phyloP scores from a whole-genome alignment of 805 yeast species.

The Metschnikowia lunata region DNA sequence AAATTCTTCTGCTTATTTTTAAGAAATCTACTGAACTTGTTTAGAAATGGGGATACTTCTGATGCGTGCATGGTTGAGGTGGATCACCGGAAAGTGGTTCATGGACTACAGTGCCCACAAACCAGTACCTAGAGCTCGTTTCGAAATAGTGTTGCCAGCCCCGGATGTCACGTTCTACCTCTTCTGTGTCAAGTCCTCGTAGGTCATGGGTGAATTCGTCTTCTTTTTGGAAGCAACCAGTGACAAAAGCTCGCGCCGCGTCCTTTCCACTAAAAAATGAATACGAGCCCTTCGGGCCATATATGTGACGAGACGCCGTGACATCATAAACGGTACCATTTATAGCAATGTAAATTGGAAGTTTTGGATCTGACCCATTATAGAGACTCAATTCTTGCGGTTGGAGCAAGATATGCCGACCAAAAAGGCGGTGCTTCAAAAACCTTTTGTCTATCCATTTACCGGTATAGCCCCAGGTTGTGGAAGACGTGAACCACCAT shows the following conservation, averaged over 20 bases:
- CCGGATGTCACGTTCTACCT: conserved; percentile 35
- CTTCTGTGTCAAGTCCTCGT: conserved; percentile 49
- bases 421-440: conserved; percentile 22
- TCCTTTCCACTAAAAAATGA: conserved; percentile 58
- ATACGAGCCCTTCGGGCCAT: conserved; percentile 60
- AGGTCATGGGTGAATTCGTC: conserved; percentile 64
- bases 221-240: conserved; percentile 57
- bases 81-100: conserved; percentile 43
- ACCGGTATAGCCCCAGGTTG: conserved; percentile 61
- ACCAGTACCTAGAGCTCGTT: conserved; percentile 51
- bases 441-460: conserved; percentile 44
- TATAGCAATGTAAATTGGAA: conserved; percentile 57
- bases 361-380: conserved; percentile 44
- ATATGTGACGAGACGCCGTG: conserved; percentile 42
- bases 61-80: conserved; percentile 44
- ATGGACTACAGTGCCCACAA: conserved; percentile 53
- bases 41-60: conserved; percentile 10
- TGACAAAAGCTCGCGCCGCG: conserved; percentile 63
- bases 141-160: conserved; percentile 54
- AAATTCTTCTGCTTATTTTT: too few species aligned
- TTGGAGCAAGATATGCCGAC: conserved; percentile 30
- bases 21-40: too few species aligned
- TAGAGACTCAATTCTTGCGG: conserved; percentile 44
- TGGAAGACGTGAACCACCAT: conserved; percentile 53
- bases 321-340: conserved; percentile 67